Evolutionary conservation across 345 rosid genomes (phyloP), one percentile per base, ranked within the genome.

Genomic region (Euclidium syriacum): DNA sequence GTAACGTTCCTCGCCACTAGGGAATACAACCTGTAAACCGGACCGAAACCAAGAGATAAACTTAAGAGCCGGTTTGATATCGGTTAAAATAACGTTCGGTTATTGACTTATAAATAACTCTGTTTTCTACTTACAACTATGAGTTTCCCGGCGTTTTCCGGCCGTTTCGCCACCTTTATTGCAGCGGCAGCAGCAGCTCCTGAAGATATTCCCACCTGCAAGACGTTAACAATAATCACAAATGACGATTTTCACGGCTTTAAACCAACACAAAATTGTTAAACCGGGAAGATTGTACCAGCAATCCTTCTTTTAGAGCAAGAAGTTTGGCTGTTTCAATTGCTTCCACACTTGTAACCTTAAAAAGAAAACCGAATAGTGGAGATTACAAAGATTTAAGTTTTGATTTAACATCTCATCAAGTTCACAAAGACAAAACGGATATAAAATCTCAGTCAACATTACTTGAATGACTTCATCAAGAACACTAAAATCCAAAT

Each of bases 161-260:
- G 84, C 58, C 78, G 74, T 71, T 80, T 78, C 0, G 85, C 91
- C 16, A 80, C 77, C 68, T 71, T 67, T 25, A 85, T 73, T 16
- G 91, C 91, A 1, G 91, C 87, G 7, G 83, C 77, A 12, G 87
- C 82, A 38, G 90, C 87, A 14, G 85, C 91, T 68, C 87, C 91
- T 1, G 91, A 85, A 6, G 91, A 85, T 71, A 85, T 85, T 22
- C 91, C 91, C 7, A 78, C 87, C 85, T 85, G 68, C 53, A 16
- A 52, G 32, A 40, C 52, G 1, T 25, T 10, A 8, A 27, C 38
- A 55, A 42, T 3, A 0, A 29, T 57, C 19, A 64, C 15, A 25
- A 41, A 26, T 30, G 35, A 42, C 26, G 24, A 16, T 43, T 35
- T 26, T 14, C n/a, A 23, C 14, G 41, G 18, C 12, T 57, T n/a